Evolutionary conservation across 306 rosid species (phyloP).

Genomic region (Lablab purpureus): DNA sequence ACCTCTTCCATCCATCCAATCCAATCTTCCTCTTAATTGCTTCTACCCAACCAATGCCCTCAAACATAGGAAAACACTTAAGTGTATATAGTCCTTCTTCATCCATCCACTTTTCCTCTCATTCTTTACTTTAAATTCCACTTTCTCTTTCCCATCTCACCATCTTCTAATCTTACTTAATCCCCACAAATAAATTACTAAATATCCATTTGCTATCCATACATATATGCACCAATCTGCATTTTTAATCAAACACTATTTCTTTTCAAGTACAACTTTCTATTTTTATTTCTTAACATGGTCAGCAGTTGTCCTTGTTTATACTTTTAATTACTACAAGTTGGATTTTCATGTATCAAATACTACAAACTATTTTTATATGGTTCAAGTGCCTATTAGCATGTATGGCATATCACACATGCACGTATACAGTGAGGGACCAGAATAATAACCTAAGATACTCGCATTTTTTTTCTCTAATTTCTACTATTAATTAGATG

Average conservation of each 20-base stretch:
- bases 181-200: neutral
- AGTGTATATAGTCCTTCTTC: neutral
- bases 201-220: no score
- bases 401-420: neutral
- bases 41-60: neutral
- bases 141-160: neutral
- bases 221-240: no score
- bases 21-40: neutral
- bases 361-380: neutral
- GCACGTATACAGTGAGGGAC: neutral
- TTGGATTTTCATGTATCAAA: neutral
- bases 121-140: neutral
- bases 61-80: neutral
- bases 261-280: neutral
- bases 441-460: neutral
- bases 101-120: neutral
- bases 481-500: conserved; percentile 4
- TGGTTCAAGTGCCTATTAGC: neutral
- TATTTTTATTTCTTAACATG: neutral
- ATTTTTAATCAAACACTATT: no score
- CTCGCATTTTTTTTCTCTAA: neutral
- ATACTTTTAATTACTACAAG: neutral
- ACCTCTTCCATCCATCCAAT: neutral
- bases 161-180: neutral
- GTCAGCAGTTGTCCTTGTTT: neutral